Evolutionary conservation across 2,329 filamentous ascomycete species (phyloP).

Genomic region (Tolypocladium nubicola): DNA sequence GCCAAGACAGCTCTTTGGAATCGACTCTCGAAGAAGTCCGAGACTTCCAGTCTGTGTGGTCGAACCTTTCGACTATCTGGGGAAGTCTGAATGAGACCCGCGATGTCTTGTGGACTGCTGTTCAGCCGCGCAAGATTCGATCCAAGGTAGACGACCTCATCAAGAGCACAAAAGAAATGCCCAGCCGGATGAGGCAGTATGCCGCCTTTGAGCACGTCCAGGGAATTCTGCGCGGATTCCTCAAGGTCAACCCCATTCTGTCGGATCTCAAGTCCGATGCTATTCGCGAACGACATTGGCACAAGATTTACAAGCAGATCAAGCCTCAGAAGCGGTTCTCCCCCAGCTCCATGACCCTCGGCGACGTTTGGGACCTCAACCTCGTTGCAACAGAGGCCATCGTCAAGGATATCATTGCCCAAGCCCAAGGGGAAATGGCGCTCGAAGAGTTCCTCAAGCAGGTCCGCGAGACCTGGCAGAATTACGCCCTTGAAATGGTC

Average conservation of each 20-base stretch:
- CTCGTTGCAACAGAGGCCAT: conserved; percentile 76
- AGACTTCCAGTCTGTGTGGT: conserved; percentile 98
- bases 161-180: conserved; percentile 99
- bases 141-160: conserved; percentile 82
- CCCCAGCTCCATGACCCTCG: conserved; percentile 87
- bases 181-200: conserved; percentile 96
- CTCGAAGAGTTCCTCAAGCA: conserved; percentile 95
- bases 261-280: conserved; percentile 92
- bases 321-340: conserved; percentile 92
- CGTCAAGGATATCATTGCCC: conserved; percentile 85
- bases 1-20: conserved; percentile 69
- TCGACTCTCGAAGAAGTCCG: conserved; percentile 90
- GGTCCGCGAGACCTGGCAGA: conserved; percentile 94
- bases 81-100: conserved; percentile 87
- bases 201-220: conserved; percentile 99
- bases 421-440: conserved; percentile 97
- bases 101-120: conserved; percentile 87
- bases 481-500: conserved; percentile 86
- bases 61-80: conserved; percentile 91
- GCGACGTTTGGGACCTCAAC: conserved; percentile 96
- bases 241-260: conserved; percentile 84
- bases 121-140: conserved; percentile 88
- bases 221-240: conserved; percentile 71
- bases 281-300: conserved; percentile 92
- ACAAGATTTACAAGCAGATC: conserved; percentile 93